Evolutionary conservation across 371 early-diverging fungal species (phyloP).

Genomic region (Quaeritorhiza haematococci): DNA sequence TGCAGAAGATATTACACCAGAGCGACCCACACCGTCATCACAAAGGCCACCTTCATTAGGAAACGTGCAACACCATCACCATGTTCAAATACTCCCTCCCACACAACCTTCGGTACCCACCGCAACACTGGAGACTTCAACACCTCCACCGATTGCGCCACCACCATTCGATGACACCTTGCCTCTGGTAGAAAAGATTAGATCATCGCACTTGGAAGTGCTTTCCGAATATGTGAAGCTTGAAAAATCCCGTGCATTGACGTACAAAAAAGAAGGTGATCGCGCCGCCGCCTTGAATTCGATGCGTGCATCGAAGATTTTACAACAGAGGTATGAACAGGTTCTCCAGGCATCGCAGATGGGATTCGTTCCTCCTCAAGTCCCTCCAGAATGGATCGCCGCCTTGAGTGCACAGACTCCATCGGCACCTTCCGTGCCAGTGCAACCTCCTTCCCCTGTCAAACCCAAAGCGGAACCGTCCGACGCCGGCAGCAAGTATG

Average conservation of each 20-base stretch:
- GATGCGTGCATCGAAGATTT: slow-evolving; percentile 9
- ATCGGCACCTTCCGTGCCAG: background rate
- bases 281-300: slow-evolving; percentile 19
- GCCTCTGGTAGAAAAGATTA: slow-evolving; percentile 16
- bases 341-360: no score
- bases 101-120: background rate
- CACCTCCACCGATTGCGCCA: background rate
- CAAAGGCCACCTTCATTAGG: background rate
- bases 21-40: background rate
- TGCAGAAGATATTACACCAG: background rate
- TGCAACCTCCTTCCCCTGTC: background rate
- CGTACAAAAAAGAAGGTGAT: slow-evolving; percentile 30
- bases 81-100: background rate
- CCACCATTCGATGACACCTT: slow-evolving; percentile 1
- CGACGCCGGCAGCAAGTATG: background rate
- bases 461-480: background rate
- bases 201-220: slow-evolving; percentile 13
- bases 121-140: background rate
- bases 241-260: slow-evolving; percentile 25
- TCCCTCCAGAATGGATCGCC: background rate
- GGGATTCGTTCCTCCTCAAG: background rate
- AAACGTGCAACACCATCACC: background rate
- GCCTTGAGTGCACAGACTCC: background rate
- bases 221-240: slow-evolving; percentile 26
- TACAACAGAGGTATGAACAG: slow-evolving; percentile 23